phyloP scores from a whole-genome alignment of 2,329 filamentous ascomycete genomes.

The Thermomyces lanuginosus region DNA sequence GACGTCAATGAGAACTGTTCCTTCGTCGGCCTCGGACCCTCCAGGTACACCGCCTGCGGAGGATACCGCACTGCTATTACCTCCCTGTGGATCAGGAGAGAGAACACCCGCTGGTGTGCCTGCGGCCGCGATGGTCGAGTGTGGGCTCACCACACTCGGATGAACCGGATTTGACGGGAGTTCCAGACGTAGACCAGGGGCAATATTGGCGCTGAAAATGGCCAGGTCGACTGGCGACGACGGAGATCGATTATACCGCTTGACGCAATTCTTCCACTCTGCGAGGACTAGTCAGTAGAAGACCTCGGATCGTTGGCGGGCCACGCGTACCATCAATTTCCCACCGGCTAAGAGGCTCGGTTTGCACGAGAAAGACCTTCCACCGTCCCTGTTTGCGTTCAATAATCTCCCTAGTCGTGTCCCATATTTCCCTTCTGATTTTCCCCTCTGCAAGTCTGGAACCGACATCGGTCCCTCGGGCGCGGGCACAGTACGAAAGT shows the following conservation, averaged over 20 bases:
- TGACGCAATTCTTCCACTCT: constrained; percentile 23
- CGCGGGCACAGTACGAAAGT: constrained; percentile 38
- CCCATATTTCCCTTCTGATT: constrained; percentile 42
- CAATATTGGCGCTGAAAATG: constrained; percentile 20
- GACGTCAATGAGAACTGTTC: constrained; percentile 40
- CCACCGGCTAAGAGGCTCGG: constrained; percentile 34
- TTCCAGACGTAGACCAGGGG: constrained; percentile 21
- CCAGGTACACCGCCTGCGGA: constrained; percentile 16
- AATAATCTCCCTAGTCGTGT: constrained; percentile 39
- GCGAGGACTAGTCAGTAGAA: constrained; percentile 7
- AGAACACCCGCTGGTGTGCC: constrained; percentile 23
- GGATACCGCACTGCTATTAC: constrained; percentile 14
- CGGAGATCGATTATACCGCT: constrained; percentile 23
- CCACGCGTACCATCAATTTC: constrained; percentile 32
- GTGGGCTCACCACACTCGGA: constrained; percentile 17
- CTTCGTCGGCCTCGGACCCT: constrained; percentile 33
- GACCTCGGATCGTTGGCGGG: not conserved
- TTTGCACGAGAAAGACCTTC: constrained; percentile 39
- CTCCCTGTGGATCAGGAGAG: constrained; percentile 26
- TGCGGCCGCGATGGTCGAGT: constrained; percentile 21
- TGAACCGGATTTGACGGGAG: constrained; percentile 18
- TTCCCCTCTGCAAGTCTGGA: constrained; percentile 31
- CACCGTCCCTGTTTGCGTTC: constrained; percentile 36
- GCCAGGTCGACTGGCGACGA: constrained; percentile 20
- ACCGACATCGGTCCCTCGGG: constrained; percentile 16